These are phyloP conservation scores for Penstemon davidsonii DNA, from an alignment of 257 asterid species.

Conservation along the genomic window DNA sequence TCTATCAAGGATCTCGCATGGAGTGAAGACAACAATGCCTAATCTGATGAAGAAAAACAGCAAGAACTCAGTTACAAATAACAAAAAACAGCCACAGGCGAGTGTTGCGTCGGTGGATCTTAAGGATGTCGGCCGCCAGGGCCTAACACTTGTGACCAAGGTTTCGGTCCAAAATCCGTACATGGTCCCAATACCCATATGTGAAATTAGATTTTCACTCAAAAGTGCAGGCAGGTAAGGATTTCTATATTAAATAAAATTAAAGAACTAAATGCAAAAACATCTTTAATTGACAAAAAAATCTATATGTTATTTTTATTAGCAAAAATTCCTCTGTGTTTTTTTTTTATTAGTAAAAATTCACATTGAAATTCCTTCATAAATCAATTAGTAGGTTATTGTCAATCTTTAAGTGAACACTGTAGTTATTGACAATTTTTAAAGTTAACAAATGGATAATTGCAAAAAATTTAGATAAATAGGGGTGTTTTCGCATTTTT, in stretches of 20 bases:
- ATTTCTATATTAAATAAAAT: neutral
- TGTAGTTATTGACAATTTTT: no score
- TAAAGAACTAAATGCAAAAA: no score
- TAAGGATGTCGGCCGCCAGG: slow-evolving; percentile 30
- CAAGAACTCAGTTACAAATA: slow-evolving; percentile 33
- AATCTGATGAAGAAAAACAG: slow-evolving; percentile 37
- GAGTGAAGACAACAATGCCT: slow-evolving; percentile 18
- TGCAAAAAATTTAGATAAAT: no score
- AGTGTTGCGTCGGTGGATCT: slow-evolving; percentile 41
- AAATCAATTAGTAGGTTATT: no score
- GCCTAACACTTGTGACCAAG: slow-evolving; percentile 41
- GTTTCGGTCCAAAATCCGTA: slow-evolving; percentile 46
- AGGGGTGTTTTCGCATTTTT: no score
- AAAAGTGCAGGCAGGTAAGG: slow-evolving; percentile 40
- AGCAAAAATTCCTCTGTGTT: no score
- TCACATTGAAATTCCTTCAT: no score
- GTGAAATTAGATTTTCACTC: slow-evolving; percentile 41
- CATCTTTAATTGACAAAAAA: no score
- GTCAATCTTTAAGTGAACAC: no score
- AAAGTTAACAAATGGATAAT: no score
- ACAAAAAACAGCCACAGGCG: slow-evolving; percentile 49
- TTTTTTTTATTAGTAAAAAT: no score
- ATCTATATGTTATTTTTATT: no score
- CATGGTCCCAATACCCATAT: slow-evolving; percentile 42
- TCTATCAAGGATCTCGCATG: neutral